Conservation (phyloP, 768 basidiomycete species). For the Tylopilus rubrobrunneus region DNA sequence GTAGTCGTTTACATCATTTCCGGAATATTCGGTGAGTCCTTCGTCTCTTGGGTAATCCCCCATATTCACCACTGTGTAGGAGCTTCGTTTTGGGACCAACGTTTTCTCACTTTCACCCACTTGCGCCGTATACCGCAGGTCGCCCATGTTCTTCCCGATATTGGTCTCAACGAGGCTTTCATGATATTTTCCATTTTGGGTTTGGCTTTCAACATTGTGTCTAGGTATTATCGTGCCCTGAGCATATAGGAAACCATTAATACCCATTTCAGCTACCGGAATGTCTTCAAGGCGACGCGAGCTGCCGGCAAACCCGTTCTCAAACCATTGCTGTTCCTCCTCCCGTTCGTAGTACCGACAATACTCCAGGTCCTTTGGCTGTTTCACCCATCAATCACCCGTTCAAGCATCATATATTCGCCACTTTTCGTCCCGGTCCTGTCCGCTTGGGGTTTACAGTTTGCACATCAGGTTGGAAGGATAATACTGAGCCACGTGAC, state of each 20-base stretch:
- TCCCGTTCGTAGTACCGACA: constrained; percentile 75
- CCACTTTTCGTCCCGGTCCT: constrained; percentile 83
- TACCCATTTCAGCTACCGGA: constrained; percentile 55
- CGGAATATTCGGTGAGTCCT: constrained; percentile 61
- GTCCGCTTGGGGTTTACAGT: constrained; percentile 90
- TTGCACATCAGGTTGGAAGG: constrained; percentile 84
- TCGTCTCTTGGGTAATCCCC: neutral
- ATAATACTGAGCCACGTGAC: constrained; percentile 95
- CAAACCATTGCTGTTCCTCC: constrained; percentile 65
- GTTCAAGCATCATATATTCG: constrained; percentile 71
- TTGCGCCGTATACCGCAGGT: constrained; percentile 51
- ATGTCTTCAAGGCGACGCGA: constrained; percentile 66
- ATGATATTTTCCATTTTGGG: constrained; percentile 75
- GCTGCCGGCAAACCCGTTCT: constrained; percentile 38
- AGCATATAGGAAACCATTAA: constrained; percentile 3
- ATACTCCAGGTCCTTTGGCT: constrained; percentile 82
- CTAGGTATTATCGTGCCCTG: constrained; percentile 40
- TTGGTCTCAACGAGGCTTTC: constrained; percentile 82
- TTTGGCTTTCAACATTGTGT: constrained; percentile 75
- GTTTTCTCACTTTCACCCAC: constrained; percentile 54
- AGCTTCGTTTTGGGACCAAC: constrained; percentile 76
- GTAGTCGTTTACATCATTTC: constrained; percentile 71
- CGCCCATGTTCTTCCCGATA: constrained; percentile 50
- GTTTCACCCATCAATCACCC: constrained; percentile 53
- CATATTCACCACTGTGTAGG: constrained; percentile 40